Evolutionary conservation across 192 early-diverging fungal genomes (phyloP).

Genomic region (Backusella tarrabulga): DNA sequence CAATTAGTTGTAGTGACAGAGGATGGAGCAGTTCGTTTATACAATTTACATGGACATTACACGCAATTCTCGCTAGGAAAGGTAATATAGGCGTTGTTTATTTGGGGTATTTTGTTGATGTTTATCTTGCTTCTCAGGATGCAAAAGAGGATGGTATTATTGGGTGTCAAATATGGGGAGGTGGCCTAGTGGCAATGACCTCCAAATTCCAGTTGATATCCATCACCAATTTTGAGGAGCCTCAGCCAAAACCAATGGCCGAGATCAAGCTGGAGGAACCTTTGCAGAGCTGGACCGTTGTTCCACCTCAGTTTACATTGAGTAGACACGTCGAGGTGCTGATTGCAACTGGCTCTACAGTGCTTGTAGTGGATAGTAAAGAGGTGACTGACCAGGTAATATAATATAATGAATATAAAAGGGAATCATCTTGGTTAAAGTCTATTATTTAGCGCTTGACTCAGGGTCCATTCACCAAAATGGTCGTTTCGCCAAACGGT

Average conservation of each 20-base stretch:
- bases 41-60: constrained; percentile 79
- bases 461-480: constrained; percentile 86
- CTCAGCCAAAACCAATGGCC: constrained; percentile 74
- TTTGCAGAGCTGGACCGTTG: constrained; percentile 85
- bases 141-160: constrained; percentile 79
- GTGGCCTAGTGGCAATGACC: constrained; percentile 92
- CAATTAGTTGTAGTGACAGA: constrained; percentile 86
- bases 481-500: constrained; percentile 93
- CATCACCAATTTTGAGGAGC: constrained; percentile 83
- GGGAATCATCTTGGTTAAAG: background rate
- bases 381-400: constrained; percentile 77
- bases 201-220: constrained; percentile 78
- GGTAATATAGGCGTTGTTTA: constrained; percentile 34
- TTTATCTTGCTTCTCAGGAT: constrained; percentile 43
- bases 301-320: constrained; percentile 84
- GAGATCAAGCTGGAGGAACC: constrained; percentile 65
- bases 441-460: constrained; percentile 51
- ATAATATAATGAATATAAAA: background rate
- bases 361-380: constrained; percentile 80
- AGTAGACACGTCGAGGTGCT: constrained; percentile 92
- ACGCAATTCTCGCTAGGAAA: constrained; percentile 79
- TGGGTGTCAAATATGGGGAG: constrained; percentile 87
- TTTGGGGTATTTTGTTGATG: background rate
- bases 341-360: constrained; percentile 68
- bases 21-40: constrained; percentile 79